Evolutionary conservation across 2,329 filamentous ascomycete species (phyloP).

Genomic region (Ampelomyces quisqualis): DNA sequence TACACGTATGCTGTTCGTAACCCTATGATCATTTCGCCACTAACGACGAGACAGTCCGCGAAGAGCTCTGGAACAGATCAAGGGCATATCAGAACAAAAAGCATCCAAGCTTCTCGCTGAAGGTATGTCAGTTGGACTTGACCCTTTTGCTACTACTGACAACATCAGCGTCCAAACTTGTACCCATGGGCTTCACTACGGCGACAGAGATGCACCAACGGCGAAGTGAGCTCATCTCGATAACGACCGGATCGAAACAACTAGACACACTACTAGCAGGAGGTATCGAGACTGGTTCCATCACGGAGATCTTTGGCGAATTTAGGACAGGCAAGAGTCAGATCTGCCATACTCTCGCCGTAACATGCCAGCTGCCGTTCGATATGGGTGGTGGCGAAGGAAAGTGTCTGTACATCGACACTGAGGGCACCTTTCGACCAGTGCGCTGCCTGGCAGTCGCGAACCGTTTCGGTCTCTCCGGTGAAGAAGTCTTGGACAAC

Average conservation of each 20-base stretch:
- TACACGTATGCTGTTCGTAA: conserved; percentile 67
- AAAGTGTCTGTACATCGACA: conserved; percentile 98
- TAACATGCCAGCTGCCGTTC: conserved; percentile 95
- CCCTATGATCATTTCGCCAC: too few relatives aligned
- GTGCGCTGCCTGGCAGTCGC: conserved; percentile 89
- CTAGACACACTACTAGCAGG: conserved; percentile 92
- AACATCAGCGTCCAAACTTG: conserved; percentile 78
- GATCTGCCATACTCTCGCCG: conserved; percentile 96
- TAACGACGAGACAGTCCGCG: conserved; percentile 54
- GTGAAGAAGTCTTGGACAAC: conserved; percentile 97
- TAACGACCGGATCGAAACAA: conserved; percentile 97
- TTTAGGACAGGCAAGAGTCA: conserved; percentile 98
- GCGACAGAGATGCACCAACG: conserved; percentile 98
- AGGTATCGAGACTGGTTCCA: conserved; percentile 93
- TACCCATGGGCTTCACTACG: conserved; percentile 98
- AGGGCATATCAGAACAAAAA: conserved; percentile 97
- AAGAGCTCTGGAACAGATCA: conserved; percentile 86
- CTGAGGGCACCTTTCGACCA: conserved; percentile 90
- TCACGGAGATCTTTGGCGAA: conserved; percentile 97
- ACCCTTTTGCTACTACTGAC: conserved; percentile 4
- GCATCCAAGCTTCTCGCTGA: conserved; percentile 87
- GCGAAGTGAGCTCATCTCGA: conserved; percentile 94
- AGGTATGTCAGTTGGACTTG: conserved; percentile 57
- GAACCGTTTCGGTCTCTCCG: conserved; percentile 89
- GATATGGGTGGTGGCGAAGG: conserved; percentile 99